phyloP scores from a whole-genome alignment of 2,329 filamentous ascomycete species.

The Sporothrix protearum region DNA sequence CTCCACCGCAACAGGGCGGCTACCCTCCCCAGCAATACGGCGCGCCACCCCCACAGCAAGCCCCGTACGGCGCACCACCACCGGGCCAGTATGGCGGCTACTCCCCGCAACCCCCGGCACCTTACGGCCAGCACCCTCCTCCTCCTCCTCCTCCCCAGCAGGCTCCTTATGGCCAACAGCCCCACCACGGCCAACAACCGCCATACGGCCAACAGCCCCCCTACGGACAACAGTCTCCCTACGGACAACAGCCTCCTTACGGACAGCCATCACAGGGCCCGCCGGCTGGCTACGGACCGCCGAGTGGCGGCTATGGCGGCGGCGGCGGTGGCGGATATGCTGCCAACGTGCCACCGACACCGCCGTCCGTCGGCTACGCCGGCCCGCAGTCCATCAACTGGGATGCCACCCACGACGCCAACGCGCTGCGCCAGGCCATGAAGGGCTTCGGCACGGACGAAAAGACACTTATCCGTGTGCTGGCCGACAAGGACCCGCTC shows the following conservation, averaged over 20 bases:
- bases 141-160: conserved; percentile 19
- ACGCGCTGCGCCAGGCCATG: conserved; percentile 75
- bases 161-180: conserved; percentile 33
- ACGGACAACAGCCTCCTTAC: conserved; percentile 21
- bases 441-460: conserved; percentile 90
- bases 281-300: conserved; percentile 36
- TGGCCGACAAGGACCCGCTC: conserved; percentile 71
- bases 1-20: conserved; percentile 33
- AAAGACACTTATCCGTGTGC: conserved; percentile 64
- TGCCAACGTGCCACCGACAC: conserved; percentile 49
- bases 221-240: conserved; percentile 20
- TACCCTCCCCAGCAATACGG: conserved; percentile 34
- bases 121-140: conserved; percentile 23
- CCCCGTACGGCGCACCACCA: conserved; percentile 34
- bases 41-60: conserved; percentile 29
- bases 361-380: conserved; percentile 71
- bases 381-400: conserved; percentile 65
- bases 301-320: conserved; percentile 34
- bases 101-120: conserved; percentile 2
- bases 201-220: conserved; percentile 34
- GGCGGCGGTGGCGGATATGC: conserved; percentile 25
- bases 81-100: conserved; percentile 30
- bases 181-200: conserved; percentile 33
- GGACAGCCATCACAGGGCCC: conserved; percentile 33
- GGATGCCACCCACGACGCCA: conserved; percentile 66